Conservation (phyloP, 768 basidiomycete genomes). For the Collybia nuda region DNA sequence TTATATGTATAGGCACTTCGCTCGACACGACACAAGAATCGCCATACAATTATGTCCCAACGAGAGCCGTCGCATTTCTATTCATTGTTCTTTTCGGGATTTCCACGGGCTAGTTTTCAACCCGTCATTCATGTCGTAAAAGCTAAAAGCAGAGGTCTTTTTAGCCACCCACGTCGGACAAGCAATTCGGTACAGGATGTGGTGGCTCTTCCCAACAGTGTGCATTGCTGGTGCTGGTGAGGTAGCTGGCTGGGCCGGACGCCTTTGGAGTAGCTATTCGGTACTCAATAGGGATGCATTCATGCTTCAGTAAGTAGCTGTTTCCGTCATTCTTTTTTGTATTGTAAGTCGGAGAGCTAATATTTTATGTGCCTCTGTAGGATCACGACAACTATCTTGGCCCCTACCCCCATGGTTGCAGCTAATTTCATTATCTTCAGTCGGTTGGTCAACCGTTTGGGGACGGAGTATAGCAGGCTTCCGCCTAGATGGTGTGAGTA, state of each 20-base stretch:
- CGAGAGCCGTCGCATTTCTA: not conserved
- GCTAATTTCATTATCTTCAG: not conserved
- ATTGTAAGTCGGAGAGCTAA: not conserved
- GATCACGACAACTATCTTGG: not conserved
- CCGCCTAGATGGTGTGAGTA: not conserved
- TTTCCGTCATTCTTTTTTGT: not conserved
- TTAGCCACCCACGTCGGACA: not conserved
- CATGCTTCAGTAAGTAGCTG: not conserved
- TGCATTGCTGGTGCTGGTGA: not conserved
- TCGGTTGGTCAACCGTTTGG: not conserved
- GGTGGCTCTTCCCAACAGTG: slow-evolving; percentile 3
- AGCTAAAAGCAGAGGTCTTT: not conserved
- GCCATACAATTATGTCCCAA: not conserved
- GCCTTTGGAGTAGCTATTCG: not conserved
- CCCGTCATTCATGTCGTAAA: too few relatives aligned
- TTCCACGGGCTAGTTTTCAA: not conserved
- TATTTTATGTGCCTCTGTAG: not conserved
- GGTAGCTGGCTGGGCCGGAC: not conserved
- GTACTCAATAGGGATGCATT: not conserved
- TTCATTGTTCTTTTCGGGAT: not conserved
- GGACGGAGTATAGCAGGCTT: not conserved
- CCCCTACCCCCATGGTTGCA: not conserved
- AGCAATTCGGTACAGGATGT: not conserved
- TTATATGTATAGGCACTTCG: too few relatives aligned
- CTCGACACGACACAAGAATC: too few relatives aligned